Percentiles rank a stretch among this genome's conserved stretches.
Evolutionary conservation across 768 basidiomycete genomes (phyloP).

Genomic region (Phylloporus sp.): DNA sequence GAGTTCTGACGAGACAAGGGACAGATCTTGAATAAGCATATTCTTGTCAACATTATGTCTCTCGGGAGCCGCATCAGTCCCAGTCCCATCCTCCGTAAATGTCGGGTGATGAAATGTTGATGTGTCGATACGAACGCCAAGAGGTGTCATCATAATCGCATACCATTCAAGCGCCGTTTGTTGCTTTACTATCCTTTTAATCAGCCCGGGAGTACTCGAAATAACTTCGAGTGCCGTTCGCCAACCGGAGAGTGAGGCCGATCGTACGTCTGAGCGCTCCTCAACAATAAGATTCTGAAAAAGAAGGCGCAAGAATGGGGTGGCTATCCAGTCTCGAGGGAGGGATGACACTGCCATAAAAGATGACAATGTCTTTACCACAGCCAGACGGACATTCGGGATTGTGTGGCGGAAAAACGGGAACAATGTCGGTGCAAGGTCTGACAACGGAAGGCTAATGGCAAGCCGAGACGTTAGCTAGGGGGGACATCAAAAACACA

Average conservation of each 20-base stretch:
- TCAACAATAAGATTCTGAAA: conserved; percentile 94
- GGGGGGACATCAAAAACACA: not conserved
- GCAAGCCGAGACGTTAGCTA: conserved; percentile 3
- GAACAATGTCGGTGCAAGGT: conserved; percentile 81
- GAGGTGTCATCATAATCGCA: conserved; percentile 80
- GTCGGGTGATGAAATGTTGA: conserved; percentile 63
- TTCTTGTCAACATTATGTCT: conserved; percentile 95
- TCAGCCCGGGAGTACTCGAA: conserved; percentile 39
- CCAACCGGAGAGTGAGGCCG: conserved; percentile 72
- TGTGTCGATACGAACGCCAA: conserved; percentile 72
- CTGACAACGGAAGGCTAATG: conserved; percentile 69
- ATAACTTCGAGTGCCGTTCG: conserved; percentile 57
- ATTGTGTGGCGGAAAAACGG: conserved; percentile 99
- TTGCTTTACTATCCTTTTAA: conserved; percentile 52
- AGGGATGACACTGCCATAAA: conserved; percentile 78
- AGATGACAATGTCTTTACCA: conserved; percentile 81
- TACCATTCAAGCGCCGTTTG: conserved; percentile 79
- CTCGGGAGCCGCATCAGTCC: conserved; percentile 44
- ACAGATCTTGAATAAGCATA: conserved; percentile 86
- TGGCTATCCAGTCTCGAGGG: conserved; percentile 74
- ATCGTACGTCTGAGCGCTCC: conserved; percentile 79
- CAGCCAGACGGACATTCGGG: conserved; percentile 84
- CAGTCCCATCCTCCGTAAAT: conserved; percentile 42
- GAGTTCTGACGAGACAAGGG: conserved; percentile 70
- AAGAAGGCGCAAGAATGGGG: conserved; percentile 73